Percentiles rank a stretch among this genome's conserved stretches.
Evolutionary conservation across 2,329 filamentous ascomycete genomes (phyloP).

Genomic region (Microsporum canis): DNA sequence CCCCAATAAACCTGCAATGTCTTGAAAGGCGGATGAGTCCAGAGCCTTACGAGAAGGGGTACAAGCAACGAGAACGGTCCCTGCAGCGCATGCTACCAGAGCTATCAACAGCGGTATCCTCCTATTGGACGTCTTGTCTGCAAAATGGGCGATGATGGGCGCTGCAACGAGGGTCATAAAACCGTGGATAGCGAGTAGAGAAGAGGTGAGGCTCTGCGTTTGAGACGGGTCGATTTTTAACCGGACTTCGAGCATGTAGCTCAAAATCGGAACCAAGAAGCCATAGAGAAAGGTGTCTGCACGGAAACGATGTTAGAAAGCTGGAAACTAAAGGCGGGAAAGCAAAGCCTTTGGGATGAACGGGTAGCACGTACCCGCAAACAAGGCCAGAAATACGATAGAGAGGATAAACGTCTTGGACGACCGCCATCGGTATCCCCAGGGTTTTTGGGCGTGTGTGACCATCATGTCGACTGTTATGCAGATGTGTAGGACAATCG

Average conservation of each 20-base stretch:
- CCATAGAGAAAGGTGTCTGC: conserved; percentile 22
- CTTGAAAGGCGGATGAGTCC: no score
- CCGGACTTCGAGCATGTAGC: conserved; percentile 21
- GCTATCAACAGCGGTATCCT: conserved; percentile 19
- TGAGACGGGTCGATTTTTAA: conserved; percentile 17
- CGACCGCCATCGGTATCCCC: not conserved
- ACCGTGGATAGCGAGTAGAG: conserved; percentile 20
- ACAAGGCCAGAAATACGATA: not conserved
- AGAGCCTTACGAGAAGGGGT: not conserved
- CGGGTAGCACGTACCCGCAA: not conserved
- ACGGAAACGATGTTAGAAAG: not conserved
- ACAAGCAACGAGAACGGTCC: conserved; percentile 12
- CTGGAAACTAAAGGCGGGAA: not conserved
- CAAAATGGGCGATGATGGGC: conserved; percentile 20
- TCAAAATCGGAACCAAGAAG: conserved; percentile 25
- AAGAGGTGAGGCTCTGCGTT: conserved; percentile 20
- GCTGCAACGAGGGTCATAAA: conserved; percentile 17
- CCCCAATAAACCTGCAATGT: no score
- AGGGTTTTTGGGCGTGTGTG: not conserved
- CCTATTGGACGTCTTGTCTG: conserved; percentile 17
- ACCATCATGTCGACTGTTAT: not conserved
- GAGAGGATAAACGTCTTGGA: not conserved
- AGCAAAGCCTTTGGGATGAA: not conserved
- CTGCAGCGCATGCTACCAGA: conserved; percentile 18
- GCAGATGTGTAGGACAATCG: no score